Percentiles rank a stretch among this genome's conserved stretches.
Evolutionary conservation across 2,329 filamentous ascomycete genomes (phyloP).

Genomic region (Bipolaris victoriae): DNA sequence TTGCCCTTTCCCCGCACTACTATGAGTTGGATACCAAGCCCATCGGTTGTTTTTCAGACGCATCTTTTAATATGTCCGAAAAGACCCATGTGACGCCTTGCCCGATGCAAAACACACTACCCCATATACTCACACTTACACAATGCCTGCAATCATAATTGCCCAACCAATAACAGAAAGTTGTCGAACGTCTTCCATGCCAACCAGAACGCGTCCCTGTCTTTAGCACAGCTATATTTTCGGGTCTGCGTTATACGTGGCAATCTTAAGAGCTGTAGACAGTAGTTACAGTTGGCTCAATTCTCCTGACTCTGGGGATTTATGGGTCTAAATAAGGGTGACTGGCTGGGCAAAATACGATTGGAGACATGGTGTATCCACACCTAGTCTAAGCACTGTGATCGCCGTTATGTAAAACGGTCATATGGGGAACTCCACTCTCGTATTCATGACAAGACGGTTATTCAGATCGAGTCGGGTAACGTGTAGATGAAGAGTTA

Average conservation of each 20-base stretch:
- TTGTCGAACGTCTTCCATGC: no score
- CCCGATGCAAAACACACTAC: not conserved
- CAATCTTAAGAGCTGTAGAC: no score
- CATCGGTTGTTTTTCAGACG: conserved; percentile 10
- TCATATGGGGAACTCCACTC: not conserved
- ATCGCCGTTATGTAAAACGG: not conserved
- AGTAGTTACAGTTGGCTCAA: no score
- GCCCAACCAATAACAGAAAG: no score
- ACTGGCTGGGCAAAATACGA: no score
- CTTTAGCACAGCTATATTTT: no score
- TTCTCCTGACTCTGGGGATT: no score
- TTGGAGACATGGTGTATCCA: not conserved
- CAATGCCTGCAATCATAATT: no score
- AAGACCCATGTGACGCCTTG: not conserved
- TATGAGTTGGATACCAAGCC: not conserved
- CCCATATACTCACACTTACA: no score
- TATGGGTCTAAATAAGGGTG: no score
- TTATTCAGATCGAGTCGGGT: not conserved
- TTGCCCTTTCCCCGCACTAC: conserved; percentile 1
- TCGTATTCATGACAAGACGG: not conserved
- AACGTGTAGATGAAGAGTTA: not conserved
- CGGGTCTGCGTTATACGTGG: no score
- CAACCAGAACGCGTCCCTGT: no score
- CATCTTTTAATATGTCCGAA: conserved; percentile 23
- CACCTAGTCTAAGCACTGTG: not conserved